Evolutionary conservation across 768 basidiomycete genomes (phyloP).

Genomic region (Erythrobasidium yunnanense): DNA sequence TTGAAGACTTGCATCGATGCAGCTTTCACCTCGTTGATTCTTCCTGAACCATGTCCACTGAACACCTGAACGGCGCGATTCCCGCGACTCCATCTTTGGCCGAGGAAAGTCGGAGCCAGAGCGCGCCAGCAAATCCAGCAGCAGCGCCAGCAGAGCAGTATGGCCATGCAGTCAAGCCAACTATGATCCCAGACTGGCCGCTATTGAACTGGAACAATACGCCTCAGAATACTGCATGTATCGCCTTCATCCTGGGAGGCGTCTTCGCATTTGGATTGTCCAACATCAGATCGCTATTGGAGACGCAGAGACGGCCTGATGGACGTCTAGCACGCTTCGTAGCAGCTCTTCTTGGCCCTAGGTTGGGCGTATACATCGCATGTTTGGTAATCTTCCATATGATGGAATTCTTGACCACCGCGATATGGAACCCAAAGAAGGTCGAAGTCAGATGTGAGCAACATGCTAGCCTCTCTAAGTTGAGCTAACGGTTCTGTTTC

Average conservation of each 20-base stretch:
- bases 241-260: slow-evolving; percentile 76
- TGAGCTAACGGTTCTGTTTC: neutral
- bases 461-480: neutral
- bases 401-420: slow-evolving; percentile 88
- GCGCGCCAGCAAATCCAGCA: neutral
- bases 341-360: slow-evolving; percentile 51
- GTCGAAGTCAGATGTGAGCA: slow-evolving; percentile 80
- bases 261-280: slow-evolving; percentile 53
- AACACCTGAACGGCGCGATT: no score
- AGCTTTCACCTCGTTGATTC: no score
- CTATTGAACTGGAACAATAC: slow-evolving; percentile 44
- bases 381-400: slow-evolving; percentile 83
- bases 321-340: neutral
- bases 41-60: no score
- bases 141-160: neutral
- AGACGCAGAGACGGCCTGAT: no score
- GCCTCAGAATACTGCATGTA: slow-evolving; percentile 60
- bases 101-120: no score
- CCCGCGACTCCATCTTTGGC: no score
- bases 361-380: slow-evolving; percentile 70
- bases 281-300: slow-evolving; percentile 40
- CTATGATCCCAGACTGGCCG: neutral
- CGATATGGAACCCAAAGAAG: slow-evolving; percentile 87
- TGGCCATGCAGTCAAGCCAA: neutral
- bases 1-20: no score